Base-by-base conservation (phyloP, 2,329 filamentous ascomycete genomes). In the Byssothecium circinans region DNA sequence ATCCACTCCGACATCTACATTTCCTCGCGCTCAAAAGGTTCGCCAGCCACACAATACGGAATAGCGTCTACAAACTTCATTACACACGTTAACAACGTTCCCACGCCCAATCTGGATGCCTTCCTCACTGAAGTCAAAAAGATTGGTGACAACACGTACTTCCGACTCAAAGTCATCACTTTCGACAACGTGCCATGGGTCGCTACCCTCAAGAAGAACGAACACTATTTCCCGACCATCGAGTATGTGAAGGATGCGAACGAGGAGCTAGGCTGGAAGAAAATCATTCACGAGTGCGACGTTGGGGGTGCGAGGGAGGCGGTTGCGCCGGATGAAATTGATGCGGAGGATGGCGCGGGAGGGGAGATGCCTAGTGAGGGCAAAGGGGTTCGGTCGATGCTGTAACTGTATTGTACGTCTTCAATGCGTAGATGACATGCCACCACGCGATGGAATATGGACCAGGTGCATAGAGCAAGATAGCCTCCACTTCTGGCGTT, bases 191-290 rank as follows among this genome's bases (percentile, higher is more conserved):
- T 99, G 8, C 92, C 92, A 3, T 99, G 94, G 91, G 91, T 99
- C n/a, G 89, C 95, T 32, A 99, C 94, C 8, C 96, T 99, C 89
- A 99, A 99, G 84, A 97, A 97, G 82, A 96, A 96, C 61, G 92
- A 99, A 68, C 94, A 99, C 73, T 99, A 99, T 70, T 86, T 86
- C 74, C 82, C 83, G 2, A 86, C 84, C 51, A 80, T 84, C 23
- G 83, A 86, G 68, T 85, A 84, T 51, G 64, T 81, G 43, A 85
- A 85, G 62, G 83, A 85, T 51, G 44, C 71, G 2, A 66, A 63
- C 1, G 70, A 77, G 50, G 67, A 75, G 4, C 73, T 79, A 15
- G 81, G 82, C 4, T 86, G 83, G 83, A 76, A 73, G 61, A 78
- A 80, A 23, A 71, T 82, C 36, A 78, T 78, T 25, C 79, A 84